phyloP scores from a whole-genome alignment of 805 yeast genomes.

The Saccharomycopsis selenospora region DNA sequence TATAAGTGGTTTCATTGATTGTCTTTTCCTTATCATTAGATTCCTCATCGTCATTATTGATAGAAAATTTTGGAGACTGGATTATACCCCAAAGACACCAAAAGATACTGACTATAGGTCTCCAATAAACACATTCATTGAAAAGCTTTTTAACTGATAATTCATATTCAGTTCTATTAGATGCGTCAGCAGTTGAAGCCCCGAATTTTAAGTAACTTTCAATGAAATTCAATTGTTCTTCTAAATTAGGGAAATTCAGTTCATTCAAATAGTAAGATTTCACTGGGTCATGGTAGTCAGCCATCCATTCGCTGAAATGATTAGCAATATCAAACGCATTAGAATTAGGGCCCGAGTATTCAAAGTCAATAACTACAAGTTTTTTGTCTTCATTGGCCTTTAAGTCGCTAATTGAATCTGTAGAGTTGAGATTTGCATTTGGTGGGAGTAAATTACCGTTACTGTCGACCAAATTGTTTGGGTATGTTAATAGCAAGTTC shows the following conservation, averaged over 20 bases:
- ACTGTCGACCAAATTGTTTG: constrained; percentile 31
- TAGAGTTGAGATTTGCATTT: background rate
- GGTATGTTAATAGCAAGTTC: constrained; percentile 65
- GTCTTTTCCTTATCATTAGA: constrained; percentile 44
- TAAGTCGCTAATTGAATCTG: background rate
- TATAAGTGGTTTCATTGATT: constrained; percentile 27
- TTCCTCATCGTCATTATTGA: constrained; percentile 23
- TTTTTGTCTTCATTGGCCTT: constrained; percentile 49
- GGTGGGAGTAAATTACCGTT: constrained; percentile 1
- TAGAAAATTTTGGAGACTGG: constrained; percentile 47
- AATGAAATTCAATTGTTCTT: constrained; percentile 63
- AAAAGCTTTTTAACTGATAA: constrained; percentile 44
- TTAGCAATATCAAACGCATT: constrained; percentile 89
- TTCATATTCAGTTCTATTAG: constrained; percentile 28
- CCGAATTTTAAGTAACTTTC: constrained; percentile 50
- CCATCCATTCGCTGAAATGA: constrained; percentile 97
- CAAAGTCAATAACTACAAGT: constrained; percentile 92
- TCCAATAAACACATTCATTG: constrained; percentile 68
- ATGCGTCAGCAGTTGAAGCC: constrained; percentile 1
- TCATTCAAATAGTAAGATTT: constrained; percentile 46
- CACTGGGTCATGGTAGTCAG: constrained; percentile 68
- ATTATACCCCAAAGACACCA: constrained; percentile 95
- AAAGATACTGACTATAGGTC: constrained; percentile 66
- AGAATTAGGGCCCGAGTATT: constrained; percentile 84
- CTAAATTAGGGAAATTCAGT: constrained; percentile 55